These are phyloP conservation scores for Colletotrichum sp. DNA, from an alignment of 2,329 filamentous ascomycete species.

Conservation along the genomic window DNA sequence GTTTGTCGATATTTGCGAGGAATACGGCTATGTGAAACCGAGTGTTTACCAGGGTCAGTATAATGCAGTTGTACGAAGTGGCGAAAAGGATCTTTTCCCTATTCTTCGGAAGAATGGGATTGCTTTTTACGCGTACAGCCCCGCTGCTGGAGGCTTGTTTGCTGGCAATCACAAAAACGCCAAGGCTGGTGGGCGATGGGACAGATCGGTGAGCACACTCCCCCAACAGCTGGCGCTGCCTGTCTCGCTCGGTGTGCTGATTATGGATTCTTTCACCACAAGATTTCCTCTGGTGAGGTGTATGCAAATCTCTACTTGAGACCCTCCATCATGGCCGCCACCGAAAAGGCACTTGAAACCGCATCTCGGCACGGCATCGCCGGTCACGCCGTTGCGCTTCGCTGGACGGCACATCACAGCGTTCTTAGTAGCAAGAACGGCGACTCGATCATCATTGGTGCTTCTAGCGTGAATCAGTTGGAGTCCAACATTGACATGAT, in stretches of 20 bases:
- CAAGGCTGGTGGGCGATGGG: slow-evolving; percentile 25
- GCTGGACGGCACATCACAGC: slow-evolving; percentile 45
- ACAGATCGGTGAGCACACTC: slow-evolving; percentile 24
- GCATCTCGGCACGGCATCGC: slow-evolving; percentile 38
- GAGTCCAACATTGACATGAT: slow-evolving; percentile 36
- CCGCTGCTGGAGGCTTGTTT: slow-evolving; percentile 30
- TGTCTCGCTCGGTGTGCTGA: neutral
- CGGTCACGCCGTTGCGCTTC: slow-evolving; percentile 44
- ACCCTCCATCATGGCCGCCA: slow-evolving; percentile 29
- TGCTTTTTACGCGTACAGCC: slow-evolving; percentile 47
- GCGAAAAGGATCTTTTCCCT: slow-evolving; percentile 47
- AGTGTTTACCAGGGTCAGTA: slow-evolving; percentile 54
- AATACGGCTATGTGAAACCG: slow-evolving; percentile 44
- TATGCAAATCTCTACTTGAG: slow-evolving; percentile 32
- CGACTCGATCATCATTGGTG: slow-evolving; percentile 41
- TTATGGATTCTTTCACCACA: neutral
- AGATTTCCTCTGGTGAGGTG: slow-evolving; percentile 20
- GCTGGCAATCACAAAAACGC: slow-evolving; percentile 26
- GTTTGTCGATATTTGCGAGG: slow-evolving; percentile 46
- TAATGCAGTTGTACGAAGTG: slow-evolving; percentile 46
- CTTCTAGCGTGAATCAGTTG: slow-evolving; percentile 38
- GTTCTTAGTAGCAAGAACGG: slow-evolving; percentile 32
- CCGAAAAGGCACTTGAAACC: slow-evolving; percentile 28
- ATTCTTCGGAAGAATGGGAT: slow-evolving; percentile 45
- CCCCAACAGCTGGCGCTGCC: neutral